phyloP scores from a whole-genome alignment of 257 asterid genomes.

The Striga asiatica region DNA sequence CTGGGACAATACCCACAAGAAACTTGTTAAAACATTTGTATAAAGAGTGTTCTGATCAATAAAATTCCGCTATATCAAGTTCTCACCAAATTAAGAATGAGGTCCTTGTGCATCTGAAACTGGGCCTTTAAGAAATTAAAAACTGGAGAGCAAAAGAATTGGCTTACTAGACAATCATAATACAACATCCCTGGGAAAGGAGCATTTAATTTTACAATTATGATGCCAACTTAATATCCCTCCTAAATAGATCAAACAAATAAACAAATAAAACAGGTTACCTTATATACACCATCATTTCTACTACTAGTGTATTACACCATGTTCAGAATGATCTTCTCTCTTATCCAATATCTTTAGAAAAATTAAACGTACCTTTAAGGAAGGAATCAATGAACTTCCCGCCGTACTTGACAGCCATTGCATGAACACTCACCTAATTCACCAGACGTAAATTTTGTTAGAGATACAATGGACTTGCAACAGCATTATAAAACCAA shows the following conservation, averaged over 20 bases:
- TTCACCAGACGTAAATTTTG: slow-evolving; percentile 10
- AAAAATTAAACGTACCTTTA: slow-evolving; percentile 39
- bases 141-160: slow-evolving; percentile 33
- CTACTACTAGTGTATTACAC: background rate
- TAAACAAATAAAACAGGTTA: background rate
- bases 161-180: slow-evolving; percentile 3
- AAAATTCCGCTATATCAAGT: slow-evolving; percentile 7
- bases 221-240: too few relatives aligned
- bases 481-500: slow-evolving; percentile 1
- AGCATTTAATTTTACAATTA: background rate
- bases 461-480: slow-evolving; percentile 10
- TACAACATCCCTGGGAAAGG: background rate
- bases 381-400: slow-evolving; percentile 76
- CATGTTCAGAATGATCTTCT: background rate
- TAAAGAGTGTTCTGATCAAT: slow-evolving; percentile 3
- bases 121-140: slow-evolving; percentile 63
- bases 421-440: slow-evolving; percentile 63
- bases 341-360: background rate
- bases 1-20: slow-evolving; percentile 24
- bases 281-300: too few relatives aligned
- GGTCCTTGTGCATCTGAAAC: slow-evolving; percentile 52
- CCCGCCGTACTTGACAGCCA: slow-evolving; percentile 86
- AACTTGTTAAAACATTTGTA: slow-evolving; percentile 10
- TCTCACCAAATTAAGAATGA: slow-evolving; percentile 64
- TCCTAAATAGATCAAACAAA: background rate